These are phyloP conservation scores for Pyrus betulifolia DNA, from an alignment of 306 rosid genomes.

Conservation along the genomic window DNA sequence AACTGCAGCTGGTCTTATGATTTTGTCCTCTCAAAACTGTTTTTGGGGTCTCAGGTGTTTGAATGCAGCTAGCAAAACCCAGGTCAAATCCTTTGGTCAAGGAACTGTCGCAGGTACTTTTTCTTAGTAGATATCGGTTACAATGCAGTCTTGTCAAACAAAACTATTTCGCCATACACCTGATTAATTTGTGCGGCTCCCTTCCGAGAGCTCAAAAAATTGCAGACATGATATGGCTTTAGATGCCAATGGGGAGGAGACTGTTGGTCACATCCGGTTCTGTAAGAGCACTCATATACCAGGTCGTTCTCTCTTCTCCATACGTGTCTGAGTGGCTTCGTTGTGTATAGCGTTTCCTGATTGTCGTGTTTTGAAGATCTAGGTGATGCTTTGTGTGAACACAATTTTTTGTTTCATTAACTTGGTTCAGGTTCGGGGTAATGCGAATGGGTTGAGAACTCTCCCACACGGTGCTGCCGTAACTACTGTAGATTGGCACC, in stretches of 20 bases:
- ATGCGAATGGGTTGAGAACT: slow-evolving; percentile 58
- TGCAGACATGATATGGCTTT: slow-evolving; percentile 90
- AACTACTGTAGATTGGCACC: slow-evolving; percentile 97
- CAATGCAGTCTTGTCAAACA: background rate
- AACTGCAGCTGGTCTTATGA: background rate
- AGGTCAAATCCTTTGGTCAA: slow-evolving; percentile 91
- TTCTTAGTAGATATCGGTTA: background rate
- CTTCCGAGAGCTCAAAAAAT: slow-evolving; percentile 33
- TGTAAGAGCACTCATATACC: slow-evolving; percentile 81
- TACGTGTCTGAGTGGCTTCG: background rate
- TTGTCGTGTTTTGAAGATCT: background rate
- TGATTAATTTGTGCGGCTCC: background rate
- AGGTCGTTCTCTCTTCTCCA: slow-evolving; percentile 41
- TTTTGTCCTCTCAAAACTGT: background rate
- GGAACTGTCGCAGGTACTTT: slow-evolving; percentile 65
- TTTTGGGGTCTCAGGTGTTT: slow-evolving; percentile 50
- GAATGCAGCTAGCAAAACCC: slow-evolving; percentile 98
- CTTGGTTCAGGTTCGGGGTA: slow-evolving; percentile 58
- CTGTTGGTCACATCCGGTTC: slow-evolving; percentile 73
- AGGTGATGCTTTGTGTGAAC: background rate
- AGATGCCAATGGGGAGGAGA: slow-evolving; percentile 73
- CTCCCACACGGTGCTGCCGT: slow-evolving; percentile 74
- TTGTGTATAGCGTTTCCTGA: background rate
- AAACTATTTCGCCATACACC: background rate
- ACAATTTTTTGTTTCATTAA: background rate